phyloP scores from a whole-genome alignment of 176 grass and related monocot species.

The Avena eriantha region DNA sequence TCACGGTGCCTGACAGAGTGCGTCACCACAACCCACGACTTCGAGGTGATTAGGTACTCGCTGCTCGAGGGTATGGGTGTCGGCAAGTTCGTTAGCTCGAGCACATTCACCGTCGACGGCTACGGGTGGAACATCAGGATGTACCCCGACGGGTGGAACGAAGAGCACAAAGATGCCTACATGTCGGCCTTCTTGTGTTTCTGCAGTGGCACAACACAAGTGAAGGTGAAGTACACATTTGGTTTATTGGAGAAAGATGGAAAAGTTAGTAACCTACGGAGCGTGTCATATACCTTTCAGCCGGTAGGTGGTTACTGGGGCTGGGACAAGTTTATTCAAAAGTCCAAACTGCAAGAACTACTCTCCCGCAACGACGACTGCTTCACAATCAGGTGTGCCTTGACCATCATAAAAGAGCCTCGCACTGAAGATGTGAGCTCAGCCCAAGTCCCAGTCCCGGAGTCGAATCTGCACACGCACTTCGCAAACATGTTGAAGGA shows the following conservation, averaged over 20 bases:
- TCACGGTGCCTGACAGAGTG: neutral
- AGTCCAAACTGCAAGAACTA: neutral
- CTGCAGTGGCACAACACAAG: neutral
- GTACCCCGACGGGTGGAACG: neutral
- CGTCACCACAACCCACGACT: neutral
- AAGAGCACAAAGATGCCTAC: neutral
- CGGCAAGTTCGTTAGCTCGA: neutral
- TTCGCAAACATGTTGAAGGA: neutral
- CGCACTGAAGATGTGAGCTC: neutral
- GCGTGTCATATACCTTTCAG: neutral
- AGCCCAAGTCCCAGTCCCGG: neutral
- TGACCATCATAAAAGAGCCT: neutral
- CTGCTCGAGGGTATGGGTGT: neutral
- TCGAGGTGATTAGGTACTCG: neutral
- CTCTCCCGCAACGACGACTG: neutral
- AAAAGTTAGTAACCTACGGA: neutral
- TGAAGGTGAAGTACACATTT: neutral
- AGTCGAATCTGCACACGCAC: neutral
- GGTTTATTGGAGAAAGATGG: neutral
- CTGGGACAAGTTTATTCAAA: neutral
- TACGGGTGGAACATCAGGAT: neutral
- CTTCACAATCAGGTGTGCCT: neutral
- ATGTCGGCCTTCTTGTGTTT: accelerated
- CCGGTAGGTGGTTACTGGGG: neutral
- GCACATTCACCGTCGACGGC: neutral